These are phyloP conservation scores for Asterionellopsis glacialis DNA, from an alignment of 108 stramenopile species.

Conservation along the genomic window DNA sequence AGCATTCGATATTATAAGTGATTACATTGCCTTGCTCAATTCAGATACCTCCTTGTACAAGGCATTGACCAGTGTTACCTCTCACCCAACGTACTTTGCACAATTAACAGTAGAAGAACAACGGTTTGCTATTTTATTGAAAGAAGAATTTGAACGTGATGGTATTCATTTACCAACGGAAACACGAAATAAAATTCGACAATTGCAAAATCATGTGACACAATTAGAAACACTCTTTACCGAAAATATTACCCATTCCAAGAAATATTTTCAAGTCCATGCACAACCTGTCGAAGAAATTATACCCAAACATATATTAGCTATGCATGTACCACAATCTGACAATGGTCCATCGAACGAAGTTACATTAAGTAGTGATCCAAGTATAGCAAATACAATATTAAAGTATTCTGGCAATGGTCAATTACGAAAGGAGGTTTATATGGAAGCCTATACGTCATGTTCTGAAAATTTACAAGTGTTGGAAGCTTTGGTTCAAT, in stretches of 20 bases:
- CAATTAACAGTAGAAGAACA: slow-evolving; percentile 65
- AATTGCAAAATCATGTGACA: slow-evolving; percentile 55
- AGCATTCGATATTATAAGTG: slow-evolving; percentile 70
- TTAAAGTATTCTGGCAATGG: slow-evolving; percentile 49
- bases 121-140: slow-evolving; percentile 65
- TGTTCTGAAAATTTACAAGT: slow-evolving; percentile 72
- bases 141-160: slow-evolving; percentile 89
- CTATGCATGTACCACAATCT: slow-evolving; percentile 18
- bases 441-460: slow-evolving; percentile 58
- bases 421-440: slow-evolving; percentile 62
- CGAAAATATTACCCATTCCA: slow-evolving; percentile 58
- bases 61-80: slow-evolving; percentile 28
- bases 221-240: slow-evolving; percentile 72
- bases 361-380: slow-evolving; percentile 39
- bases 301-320: slow-evolving; percentile 55
- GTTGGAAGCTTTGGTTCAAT: slow-evolving; percentile 57
- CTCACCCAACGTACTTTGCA: slow-evolving; percentile 2
- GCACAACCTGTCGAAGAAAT: slow-evolving; percentile 37
- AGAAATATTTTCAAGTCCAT: slow-evolving; percentile 43
- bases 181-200: slow-evolving; percentile 65
- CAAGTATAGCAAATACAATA: slow-evolving; percentile 66
- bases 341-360: slow-evolving; percentile 8
- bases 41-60: slow-evolving; percentile 71
- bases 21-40: slow-evolving; percentile 87
- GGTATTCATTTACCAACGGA: slow-evolving; percentile 83